Evolutionary conservation across 257 asterid species (phyloP).

Genomic region (Eucommia ulmoides): DNA sequence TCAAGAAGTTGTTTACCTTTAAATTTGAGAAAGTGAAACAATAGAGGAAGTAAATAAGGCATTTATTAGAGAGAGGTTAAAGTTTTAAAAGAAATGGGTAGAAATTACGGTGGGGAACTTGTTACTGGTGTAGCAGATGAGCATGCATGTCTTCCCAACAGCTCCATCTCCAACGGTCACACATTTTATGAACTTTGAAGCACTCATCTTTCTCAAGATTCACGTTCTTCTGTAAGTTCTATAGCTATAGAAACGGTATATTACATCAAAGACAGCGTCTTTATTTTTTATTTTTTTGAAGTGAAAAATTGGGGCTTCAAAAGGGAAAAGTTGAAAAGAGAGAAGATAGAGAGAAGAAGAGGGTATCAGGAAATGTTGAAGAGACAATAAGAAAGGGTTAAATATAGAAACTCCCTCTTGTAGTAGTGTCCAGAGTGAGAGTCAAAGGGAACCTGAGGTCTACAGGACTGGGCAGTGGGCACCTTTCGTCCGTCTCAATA

Average conservation of each 20-base stretch:
- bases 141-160: no score
- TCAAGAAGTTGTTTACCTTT: no score
- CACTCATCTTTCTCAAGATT: not conserved
- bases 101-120: no score
- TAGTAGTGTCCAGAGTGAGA: not conserved
- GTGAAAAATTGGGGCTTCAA: not conserved
- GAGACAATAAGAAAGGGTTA: not conserved
- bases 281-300: not conserved
- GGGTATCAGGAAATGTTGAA: not conserved
- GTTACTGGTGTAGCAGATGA: no score
- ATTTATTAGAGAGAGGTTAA: no score
- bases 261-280: not conserved
- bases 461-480: not conserved
- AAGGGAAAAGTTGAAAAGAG: not conserved
- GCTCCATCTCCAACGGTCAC: slow-evolving; percentile 1
- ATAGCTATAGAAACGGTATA: not conserved
- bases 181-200: slow-evolving; percentile 1
- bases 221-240: not conserved
- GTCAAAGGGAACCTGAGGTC: not conserved
- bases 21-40: no score
- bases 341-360: not conserved
- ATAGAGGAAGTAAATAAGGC: no score
- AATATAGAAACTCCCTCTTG: not conserved
- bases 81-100: no score
- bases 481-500: no score